Evolutionary conservation across 768 basidiomycete species (phyloP).

Genomic region (Chalciporus sphaerocephalus): DNA sequence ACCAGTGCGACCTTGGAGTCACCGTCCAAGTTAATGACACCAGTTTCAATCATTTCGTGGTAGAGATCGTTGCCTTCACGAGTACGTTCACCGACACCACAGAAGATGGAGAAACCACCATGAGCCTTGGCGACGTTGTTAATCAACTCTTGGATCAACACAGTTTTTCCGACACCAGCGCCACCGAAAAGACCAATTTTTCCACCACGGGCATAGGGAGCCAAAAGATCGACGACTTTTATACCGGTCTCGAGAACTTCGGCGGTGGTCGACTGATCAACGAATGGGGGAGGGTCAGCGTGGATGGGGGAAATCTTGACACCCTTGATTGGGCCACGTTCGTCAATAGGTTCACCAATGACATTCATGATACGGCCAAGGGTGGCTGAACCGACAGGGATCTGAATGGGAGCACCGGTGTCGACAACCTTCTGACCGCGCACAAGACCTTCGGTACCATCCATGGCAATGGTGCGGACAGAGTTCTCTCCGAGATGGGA

Average conservation of each 20-base stretch:
- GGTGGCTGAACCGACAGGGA: slow-evolving; percentile 91
- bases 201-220: slow-evolving; percentile 99
- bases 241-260: slow-evolving; percentile 99
- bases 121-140: slow-evolving; percentile 99
- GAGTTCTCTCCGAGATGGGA: slow-evolving; percentile 99
- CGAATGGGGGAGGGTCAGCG: slow-evolving; percentile 94
- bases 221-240: slow-evolving; percentile 99
- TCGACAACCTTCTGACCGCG: slow-evolving; percentile 97
- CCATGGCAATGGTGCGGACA: slow-evolving; percentile 99
- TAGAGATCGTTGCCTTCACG: slow-evolving; percentile 99
- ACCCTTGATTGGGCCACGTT: slow-evolving; percentile 98
- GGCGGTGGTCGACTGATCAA: slow-evolving; percentile 97
- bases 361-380: slow-evolving; percentile 99
- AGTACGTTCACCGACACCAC: slow-evolving; percentile 98
- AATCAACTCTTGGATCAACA: slow-evolving; percentile 99
- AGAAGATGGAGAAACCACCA: slow-evolving; percentile 99
- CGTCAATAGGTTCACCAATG: slow-evolving; percentile 99
- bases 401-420: slow-evolving; percentile 93
- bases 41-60: slow-evolving; percentile 99
- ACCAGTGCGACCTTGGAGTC: slow-evolving; percentile 99
- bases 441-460: slow-evolving; percentile 99
- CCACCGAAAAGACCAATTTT: slow-evolving; percentile 99
- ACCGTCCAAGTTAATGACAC: slow-evolving; percentile 99
- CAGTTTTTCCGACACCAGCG: slow-evolving; percentile 99
- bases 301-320: slow-evolving; percentile 91